Evolutionary conservation across 495 filamentous ascomycete genomes (phyloP).

Genomic region (Pyrenopolyporus hunteri): DNA sequence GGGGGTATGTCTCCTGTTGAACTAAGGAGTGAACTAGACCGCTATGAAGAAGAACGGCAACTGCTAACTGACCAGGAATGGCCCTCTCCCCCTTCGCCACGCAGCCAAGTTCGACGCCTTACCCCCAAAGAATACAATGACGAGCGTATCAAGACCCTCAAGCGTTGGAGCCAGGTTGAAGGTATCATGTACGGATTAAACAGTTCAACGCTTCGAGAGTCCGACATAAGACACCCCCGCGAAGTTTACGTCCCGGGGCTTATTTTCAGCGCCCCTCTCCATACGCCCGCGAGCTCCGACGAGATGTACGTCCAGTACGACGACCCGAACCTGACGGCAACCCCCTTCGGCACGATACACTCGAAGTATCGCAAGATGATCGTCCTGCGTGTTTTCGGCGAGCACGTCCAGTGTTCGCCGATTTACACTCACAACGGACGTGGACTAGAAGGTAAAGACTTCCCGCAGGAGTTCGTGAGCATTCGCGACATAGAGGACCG

Average conservation of each 20-base stretch:
- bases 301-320: slow-evolving; percentile 13
- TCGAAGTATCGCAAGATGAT: slow-evolving; percentile 41
- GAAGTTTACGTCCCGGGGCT: slow-evolving; percentile 12
- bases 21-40: no score
- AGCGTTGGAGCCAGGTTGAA: no score
- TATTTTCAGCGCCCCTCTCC: slow-evolving; percentile 32
- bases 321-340: slow-evolving; percentile 31
- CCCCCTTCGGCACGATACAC: slow-evolving; percentile 26
- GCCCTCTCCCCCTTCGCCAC: no score
- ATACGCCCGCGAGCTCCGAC: slow-evolving; percentile 8
- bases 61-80: no score
- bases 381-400: slow-evolving; percentile 17
- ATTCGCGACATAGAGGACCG: slow-evolving; percentile 29
- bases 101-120: no score
- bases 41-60: no score
- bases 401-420: slow-evolving; percentile 31
- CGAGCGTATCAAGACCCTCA: no score
- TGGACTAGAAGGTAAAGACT: slow-evolving; percentile 29
- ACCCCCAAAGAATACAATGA: no score
- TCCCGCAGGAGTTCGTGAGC: slow-evolving; percentile 22
- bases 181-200: no score
- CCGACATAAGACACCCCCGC: no score
- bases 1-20: no score
- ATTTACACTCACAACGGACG: slow-evolving; percentile 37
- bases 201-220: no score